These are phyloP conservation scores for Oryza longistaminata DNA, from an alignment of 176 grass and related monocot species.

Conservation along the genomic window DNA sequence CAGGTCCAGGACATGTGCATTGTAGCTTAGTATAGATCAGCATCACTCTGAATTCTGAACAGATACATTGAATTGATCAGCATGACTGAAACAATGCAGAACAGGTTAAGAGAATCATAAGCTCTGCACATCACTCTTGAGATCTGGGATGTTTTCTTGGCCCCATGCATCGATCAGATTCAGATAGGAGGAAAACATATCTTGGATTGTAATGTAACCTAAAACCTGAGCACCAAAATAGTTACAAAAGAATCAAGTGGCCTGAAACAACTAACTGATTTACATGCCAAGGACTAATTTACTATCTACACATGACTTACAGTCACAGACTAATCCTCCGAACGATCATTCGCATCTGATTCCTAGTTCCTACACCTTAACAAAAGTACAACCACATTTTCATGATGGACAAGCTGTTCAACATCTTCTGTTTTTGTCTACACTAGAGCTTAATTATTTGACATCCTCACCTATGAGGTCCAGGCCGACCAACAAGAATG, in stretches of 20 bases:
- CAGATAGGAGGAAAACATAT: neutral
- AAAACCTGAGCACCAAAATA: constrained; percentile 33
- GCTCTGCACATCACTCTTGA: neutral
- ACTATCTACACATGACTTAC: constrained; percentile 43
- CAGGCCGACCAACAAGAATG: constrained; percentile 83
- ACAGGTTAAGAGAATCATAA: neutral
- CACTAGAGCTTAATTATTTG: constrained; percentile 42
- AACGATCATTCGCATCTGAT: neutral
- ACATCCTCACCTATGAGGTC: constrained; percentile 87
- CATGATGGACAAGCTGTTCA: neutral
- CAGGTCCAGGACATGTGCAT: neutral
- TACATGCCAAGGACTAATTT: neutral
- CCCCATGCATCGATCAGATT: neutral
- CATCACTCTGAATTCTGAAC: neutral
- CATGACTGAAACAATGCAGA: neutral
- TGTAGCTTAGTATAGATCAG: neutral
- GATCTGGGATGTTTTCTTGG: neutral
- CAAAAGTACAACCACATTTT: constrained; percentile 10
- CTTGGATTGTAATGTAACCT: neutral
- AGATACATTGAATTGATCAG: neutral
- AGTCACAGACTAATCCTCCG: neutral
- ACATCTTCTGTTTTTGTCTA: neutral
- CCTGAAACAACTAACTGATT: neutral
- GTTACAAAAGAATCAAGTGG: constrained; percentile 32
- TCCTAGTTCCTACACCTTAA: constrained; percentile 21